Percentiles rank a stretch among this genome's conserved stretches.
Evolutionary conservation across 2,329 filamentous ascomycete species (phyloP).

Genomic region (Fusarium poae): DNA sequence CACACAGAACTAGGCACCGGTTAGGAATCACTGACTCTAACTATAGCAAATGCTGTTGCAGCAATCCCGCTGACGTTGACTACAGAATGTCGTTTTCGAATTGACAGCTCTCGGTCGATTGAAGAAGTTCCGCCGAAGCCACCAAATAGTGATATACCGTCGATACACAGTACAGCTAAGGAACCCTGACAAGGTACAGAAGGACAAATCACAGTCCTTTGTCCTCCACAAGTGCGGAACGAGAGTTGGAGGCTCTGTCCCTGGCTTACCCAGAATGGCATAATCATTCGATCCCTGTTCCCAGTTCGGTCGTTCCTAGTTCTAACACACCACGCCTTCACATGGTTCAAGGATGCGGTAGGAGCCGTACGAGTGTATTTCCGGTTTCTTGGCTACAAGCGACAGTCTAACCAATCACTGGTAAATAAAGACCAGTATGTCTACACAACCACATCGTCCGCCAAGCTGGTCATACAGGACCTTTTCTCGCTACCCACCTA

Average conservation of each 20-base stretch:
- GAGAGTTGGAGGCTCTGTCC: slow-evolving; percentile 19
- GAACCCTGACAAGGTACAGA: slow-evolving; percentile 16
- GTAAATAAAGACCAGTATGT: slow-evolving; percentile 11
- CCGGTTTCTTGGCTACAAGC: slow-evolving; percentile 12
- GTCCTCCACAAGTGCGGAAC: slow-evolving; percentile 18
- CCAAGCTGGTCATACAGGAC: slow-evolving; percentile 17
- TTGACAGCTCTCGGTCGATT: slow-evolving; percentile 32
- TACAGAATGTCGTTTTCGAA: background rate
- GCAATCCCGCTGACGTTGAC: slow-evolving; percentile 30
- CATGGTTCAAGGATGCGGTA: slow-evolving; percentile 36
- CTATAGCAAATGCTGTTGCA: background rate
- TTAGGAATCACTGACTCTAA: slow-evolving; percentile 1
- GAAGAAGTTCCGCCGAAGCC: slow-evolving; percentile 35
- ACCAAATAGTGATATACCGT: slow-evolving; percentile 24
- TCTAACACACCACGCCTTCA: slow-evolving; percentile 17
- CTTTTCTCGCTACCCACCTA: slow-evolving; percentile 46
- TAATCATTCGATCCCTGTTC: slow-evolving; percentile 22
- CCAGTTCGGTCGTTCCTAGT: background rate
- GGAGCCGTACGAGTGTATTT: slow-evolving; percentile 23
- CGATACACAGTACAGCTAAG: slow-evolving; percentile 27
- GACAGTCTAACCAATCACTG: slow-evolving; percentile 15
- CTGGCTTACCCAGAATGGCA: slow-evolving; percentile 30
- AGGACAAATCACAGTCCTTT: slow-evolving; percentile 13
- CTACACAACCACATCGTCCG: slow-evolving; percentile 13
- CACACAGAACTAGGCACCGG: slow-evolving; percentile 1